Conservation (phyloP, 305 asterid species). For the Coffea humblotiana region DNA sequence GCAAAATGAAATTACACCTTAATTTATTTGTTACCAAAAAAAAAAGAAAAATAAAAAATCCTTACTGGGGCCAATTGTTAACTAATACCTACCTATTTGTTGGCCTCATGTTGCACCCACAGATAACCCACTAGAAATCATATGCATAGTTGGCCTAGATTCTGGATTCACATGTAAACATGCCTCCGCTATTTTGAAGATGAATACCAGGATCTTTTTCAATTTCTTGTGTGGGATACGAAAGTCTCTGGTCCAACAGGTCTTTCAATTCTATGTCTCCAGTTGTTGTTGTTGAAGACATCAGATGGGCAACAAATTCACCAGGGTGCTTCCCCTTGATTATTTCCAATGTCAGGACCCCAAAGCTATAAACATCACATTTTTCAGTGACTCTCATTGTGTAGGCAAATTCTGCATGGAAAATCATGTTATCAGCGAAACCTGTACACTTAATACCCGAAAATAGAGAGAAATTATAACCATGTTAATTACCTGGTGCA, state of each 20-base stretch:
- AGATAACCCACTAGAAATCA: constrained; percentile 5
- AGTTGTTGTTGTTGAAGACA: too few relatives aligned
- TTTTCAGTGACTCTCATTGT: constrained; percentile 23
- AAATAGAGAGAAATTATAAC: not conserved
- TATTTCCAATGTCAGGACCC: constrained; percentile 21
- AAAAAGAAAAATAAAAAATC: too few relatives aligned
- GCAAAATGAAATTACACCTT: too few relatives aligned
- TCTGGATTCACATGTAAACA: constrained; percentile 16
- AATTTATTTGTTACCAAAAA: too few relatives aligned
- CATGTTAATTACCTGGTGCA: constrained; percentile 31
- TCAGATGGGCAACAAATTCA: not conserved
- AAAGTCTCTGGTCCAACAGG: constrained; percentile 19
- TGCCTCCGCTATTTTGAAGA: constrained; percentile 15
- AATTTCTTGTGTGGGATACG: constrained; percentile 4
- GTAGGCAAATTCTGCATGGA: constrained; percentile 27
- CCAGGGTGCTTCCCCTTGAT: constrained; percentile 24
- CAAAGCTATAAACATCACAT: constrained; percentile 28
- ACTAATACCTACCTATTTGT: too few relatives aligned
- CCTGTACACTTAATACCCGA: not conserved
- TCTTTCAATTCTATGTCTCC: constrained; percentile 3
- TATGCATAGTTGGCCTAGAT: constrained; percentile 28
- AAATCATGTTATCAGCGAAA: not conserved
- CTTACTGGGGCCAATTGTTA: too few relatives aligned
- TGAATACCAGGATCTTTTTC: constrained; percentile 11
- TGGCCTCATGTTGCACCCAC: not conserved